phyloP scores from a whole-genome alignment of 23 red algal genomes.

The Chondrus crispus region DNA sequence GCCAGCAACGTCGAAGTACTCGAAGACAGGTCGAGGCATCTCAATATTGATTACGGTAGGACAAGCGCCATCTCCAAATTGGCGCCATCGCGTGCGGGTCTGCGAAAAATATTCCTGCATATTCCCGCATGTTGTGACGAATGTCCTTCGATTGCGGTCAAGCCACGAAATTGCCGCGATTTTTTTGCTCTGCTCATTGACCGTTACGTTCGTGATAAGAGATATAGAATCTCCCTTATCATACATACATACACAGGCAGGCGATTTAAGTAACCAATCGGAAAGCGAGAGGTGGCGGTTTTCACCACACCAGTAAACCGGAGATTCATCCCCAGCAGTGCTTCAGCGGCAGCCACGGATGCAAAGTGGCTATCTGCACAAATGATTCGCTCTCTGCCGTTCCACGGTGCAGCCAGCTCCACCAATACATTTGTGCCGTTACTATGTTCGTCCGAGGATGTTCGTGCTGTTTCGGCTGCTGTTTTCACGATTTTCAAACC shows the following conservation, averaged over 20 bases:
- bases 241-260: background rate
- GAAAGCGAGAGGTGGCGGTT: background rate
- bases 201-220: background rate
- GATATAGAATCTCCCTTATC: background rate
- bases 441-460: background rate
- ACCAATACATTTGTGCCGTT: background rate
- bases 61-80: background rate
- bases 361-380: constrained; percentile 14
- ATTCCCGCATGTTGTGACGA: background rate
- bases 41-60: background rate
- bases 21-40: background rate
- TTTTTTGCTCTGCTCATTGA: background rate
- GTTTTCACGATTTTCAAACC: background rate
- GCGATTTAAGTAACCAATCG: background rate
- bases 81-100: background rate
- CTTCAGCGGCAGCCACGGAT: background rate
- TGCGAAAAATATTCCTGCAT: background rate
- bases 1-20: background rate
- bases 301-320: constrained; percentile 25
- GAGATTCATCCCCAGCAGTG: background rate
- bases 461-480: background rate
- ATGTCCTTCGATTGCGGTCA: background rate
- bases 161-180: background rate
- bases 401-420: background rate
- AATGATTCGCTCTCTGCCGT: background rate